These are phyloP conservation scores for Tetradesmus obliquus DNA, from an alignment of 139 green algal species.

Conservation along the genomic window DNA sequence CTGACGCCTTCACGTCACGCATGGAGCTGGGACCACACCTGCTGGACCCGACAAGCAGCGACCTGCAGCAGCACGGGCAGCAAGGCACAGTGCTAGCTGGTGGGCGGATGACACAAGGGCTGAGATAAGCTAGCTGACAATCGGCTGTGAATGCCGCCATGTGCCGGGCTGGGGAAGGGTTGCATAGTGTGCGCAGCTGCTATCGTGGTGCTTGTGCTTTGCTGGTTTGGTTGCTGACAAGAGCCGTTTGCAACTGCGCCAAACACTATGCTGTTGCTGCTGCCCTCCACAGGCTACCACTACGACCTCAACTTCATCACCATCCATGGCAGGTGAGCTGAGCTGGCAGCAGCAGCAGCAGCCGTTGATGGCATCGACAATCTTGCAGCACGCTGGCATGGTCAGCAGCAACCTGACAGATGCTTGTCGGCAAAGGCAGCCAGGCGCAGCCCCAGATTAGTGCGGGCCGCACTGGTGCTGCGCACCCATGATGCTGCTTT, in stretches of 20 bases:
- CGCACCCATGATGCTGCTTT: not conserved
- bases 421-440: too few species aligned
- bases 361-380: not conserved
- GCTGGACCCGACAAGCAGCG: constrained; percentile 89
- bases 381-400: too few species aligned
- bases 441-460: too few species aligned
- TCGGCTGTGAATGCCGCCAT: not conserved
- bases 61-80: constrained; percentile 66
- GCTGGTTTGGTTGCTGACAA: too few species aligned
- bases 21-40: constrained; percentile 91
- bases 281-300: constrained; percentile 76
- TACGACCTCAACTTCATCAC: constrained; percentile 97
- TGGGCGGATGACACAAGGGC: not conserved
- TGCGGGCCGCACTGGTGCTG: not conserved
- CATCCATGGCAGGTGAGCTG: constrained; percentile 82
- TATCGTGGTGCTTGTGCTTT: too few species aligned
- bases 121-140: constrained; percentile 51
- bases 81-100: constrained; percentile 74
- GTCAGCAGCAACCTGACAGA: too few species aligned
- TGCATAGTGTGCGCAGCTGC: too few species aligned
- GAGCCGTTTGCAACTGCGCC: not conserved
- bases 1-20: constrained; percentile 69
- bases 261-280: not conserved
- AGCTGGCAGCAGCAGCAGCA: not conserved
- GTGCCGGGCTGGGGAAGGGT: too few species aligned